Conservation (phyloP, 306 rosid species). For the Herpetospermum pedunculosum region DNA sequence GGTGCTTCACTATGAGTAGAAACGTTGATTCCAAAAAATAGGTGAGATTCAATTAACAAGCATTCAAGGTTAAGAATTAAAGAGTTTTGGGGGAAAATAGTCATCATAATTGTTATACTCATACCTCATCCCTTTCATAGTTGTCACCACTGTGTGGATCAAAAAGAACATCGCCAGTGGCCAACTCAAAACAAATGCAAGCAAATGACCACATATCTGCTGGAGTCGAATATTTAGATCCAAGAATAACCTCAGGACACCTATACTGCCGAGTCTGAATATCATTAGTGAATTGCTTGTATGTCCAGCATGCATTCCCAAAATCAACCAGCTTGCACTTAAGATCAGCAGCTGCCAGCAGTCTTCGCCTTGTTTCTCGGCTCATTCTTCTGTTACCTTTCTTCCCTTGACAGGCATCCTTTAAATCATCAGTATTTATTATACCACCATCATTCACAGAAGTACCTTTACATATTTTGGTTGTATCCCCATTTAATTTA, state of each 20-base stretch:
- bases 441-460: slow-evolving; percentile 25
- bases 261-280: slow-evolving; percentile 88
- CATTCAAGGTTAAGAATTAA: neutral
- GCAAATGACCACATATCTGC: slow-evolving; percentile 93
- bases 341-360: slow-evolving; percentile 46
- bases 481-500: slow-evolving; percentile 30
- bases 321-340: slow-evolving; percentile 82
- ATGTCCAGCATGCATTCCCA: slow-evolving; percentile 91
- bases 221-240: slow-evolving; percentile 70
- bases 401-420: slow-evolving; percentile 27
- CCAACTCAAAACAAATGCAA: slow-evolving; percentile 83
- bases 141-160: slow-evolving; percentile 87
- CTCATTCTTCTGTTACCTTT: slow-evolving; percentile 40
- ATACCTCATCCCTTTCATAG: slow-evolving; percentile 84
- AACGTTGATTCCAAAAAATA: neutral
- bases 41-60: neutral
- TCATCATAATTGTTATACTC: neutral
- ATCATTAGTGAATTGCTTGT: slow-evolving; percentile 71
- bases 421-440: slow-evolving; percentile 22
- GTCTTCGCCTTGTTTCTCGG: slow-evolving; percentile 48
- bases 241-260: slow-evolving; percentile 86
- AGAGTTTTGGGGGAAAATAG: neutral
- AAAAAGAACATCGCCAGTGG: slow-evolving; percentile 78
- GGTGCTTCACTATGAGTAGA: neutral
- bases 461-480: slow-evolving; percentile 29